Base-by-base conservation (phyloP, 2,329 filamentous ascomycete species). In the Hawksworthiomyces lignivorus region DNA sequence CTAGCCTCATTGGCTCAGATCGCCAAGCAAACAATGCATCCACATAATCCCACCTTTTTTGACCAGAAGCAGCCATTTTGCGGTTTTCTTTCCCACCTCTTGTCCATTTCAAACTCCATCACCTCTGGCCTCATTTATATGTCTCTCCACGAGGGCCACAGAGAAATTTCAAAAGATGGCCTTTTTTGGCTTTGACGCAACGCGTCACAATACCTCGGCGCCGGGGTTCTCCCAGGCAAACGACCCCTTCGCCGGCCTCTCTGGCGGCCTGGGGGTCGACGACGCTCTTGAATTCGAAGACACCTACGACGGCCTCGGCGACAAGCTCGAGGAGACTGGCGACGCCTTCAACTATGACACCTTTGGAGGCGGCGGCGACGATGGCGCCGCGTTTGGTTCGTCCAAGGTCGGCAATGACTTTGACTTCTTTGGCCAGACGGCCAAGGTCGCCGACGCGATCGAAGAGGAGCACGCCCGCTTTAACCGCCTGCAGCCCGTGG, bases 311-410 rank as follows among this genome's bases (percentile, higher is more conserved):
- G 90, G 90, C 15, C 72, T 98, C 30, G 92, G 88, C 43, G 85
- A 95, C 57, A 80, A 85, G 61, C 80, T 98, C 27, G 82, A 95
- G 55, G 90, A 98, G 60, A 82, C 85, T 17, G 86, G 90, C 56
- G 92, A 98, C 69, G 87, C 77, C 38, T 87, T 96, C 72, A 98
- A 98, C 62, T 87, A 97, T 55, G 92, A 97, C 59, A 98, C 92
- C 2, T 98, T 98, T 59, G 86, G 77, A 20, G 56, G 67, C 31
- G 62, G 38, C 7, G 39, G 34, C 14, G 36, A 30, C 10, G 33
- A 17, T n/a, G 24, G 42, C 22, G 58, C 57, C 43, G 65, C 62
- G 27, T 65, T 61, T 21, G 46, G 41, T 15, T n/a, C 39, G 18
- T 62, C 70, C 22, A 69, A 69, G 10, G 77, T 92, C 45, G 89